Evolutionary conservation across 176 grass and related monocot species (phyloP), one percentile per base, ranked within the genome.

Genomic region (Carex myosuroides): DNA sequence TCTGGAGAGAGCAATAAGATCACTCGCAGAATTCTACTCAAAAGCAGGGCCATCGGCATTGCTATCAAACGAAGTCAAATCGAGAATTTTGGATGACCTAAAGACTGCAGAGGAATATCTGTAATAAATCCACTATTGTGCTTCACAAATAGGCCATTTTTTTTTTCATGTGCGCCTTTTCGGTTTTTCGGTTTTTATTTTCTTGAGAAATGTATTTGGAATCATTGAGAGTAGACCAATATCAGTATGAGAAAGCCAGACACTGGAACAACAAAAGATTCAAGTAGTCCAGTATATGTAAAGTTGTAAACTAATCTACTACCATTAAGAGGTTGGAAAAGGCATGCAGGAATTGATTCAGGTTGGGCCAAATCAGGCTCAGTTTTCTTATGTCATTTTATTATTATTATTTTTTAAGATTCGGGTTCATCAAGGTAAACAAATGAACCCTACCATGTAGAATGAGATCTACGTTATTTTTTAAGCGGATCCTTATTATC

Each of bases 1-100:
- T 61, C 58, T 99, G 76, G 96, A 99, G 86, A 95, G 83, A 83
- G 91, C 89, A 64, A 94, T 99, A 85, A 89, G 88, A 80, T 92
- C 89, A 26, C 32, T 94, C 33, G 93, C 96, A 0, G 89, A 88
- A 86, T 99, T 94, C 83, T 94, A 99, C 84, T 90, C 91, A 26
- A 95, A 92, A 73, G 91, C 93, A 87, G 96, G 96, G 3, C 96
- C 91, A 39, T 91, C 85, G 2, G 96, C 90, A 20, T 79, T 90
- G 14, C 85, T 95, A 16, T 85, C 93, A 11, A 86, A 86, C 20
- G 91, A 99, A 0, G 65, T 89, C 20, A 99, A 87, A 68, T 84
- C 48, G 18, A 93, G 85, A 83, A 92, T 99, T 81, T 84, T 95
- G 37, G 70, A 87, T 62, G 91, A 99, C n/a, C 85, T 95, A n/a